Evolutionary conservation across 345 rosid genomes (phyloP).

Genomic region (Citropsis articulata): DNA sequence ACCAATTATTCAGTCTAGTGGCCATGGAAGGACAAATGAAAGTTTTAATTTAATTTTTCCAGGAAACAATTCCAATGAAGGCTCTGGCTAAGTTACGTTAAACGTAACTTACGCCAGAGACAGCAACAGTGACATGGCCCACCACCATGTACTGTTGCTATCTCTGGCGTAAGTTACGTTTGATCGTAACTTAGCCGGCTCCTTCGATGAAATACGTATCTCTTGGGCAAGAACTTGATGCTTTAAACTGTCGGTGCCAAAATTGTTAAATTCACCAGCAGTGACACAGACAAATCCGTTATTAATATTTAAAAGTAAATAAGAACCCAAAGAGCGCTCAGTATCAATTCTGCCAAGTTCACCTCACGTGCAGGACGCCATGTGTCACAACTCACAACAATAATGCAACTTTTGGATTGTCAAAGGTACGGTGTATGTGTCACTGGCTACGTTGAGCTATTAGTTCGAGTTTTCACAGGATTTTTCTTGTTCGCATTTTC

Average conservation of each 20-base stretch:
- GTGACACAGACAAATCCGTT: neutral
- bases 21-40: neutral
- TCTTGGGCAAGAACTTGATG: neutral
- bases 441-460: no score
- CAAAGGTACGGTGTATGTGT: neutral
- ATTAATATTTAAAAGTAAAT: no score
- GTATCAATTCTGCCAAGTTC: neutral
- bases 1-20: neutral
- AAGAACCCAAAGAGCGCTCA: neutral
- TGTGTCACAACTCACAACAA: neutral
- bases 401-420: neutral
- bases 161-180: no score
- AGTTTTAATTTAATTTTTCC: neutral
- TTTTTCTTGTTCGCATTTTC: neutral
- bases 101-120: no score
- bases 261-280: neutral
- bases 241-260: no score
- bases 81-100: no score
- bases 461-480: no score
- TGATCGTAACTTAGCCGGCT: no score
- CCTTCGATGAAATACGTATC: neutral
- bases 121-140: no score
- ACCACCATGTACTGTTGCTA: no score
- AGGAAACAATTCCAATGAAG: no score
- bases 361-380: neutral